phyloP scores from a whole-genome alignment of 2,329 filamentous ascomycete species.

The Polychaeton citri region DNA sequence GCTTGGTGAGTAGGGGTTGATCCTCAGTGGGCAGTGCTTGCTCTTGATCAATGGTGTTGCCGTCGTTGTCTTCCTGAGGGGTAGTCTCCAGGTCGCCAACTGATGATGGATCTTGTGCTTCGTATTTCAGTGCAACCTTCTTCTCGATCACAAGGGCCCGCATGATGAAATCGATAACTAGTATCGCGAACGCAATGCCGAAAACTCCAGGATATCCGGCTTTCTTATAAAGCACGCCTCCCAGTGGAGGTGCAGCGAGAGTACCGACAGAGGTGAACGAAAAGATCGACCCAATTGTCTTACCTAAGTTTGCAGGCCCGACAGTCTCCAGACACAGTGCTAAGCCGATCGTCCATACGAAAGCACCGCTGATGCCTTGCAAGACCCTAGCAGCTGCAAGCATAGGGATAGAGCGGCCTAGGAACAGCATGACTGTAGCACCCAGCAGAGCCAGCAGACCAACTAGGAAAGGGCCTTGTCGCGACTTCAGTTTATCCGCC shows the following conservation, averaged over 20 bases:
- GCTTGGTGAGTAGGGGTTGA: conserved; percentile 24
- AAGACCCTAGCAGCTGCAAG: conserved; percentile 41
- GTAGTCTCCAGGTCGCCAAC: conserved; percentile 7
- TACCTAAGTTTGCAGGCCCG: conserved; percentile 42
- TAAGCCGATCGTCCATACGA: conserved; percentile 48
- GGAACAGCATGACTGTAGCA: conserved; percentile 42
- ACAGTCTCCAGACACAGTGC: conserved; percentile 48
- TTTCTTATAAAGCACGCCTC: conserved; percentile 47
- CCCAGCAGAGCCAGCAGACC: conserved; percentile 40
- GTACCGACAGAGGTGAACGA: conserved; percentile 46
- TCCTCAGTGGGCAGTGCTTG: conserved; percentile 19
- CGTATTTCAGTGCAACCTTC: conserved; percentile 39
- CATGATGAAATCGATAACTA: conserved; percentile 47
- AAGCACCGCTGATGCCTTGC: conserved; percentile 44
- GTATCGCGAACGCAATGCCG: conserved; percentile 39
- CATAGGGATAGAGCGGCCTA: conserved; percentile 35
- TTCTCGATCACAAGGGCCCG: conserved; percentile 50
- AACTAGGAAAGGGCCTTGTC: conserved; percentile 44
- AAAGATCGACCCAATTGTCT: conserved; percentile 47
- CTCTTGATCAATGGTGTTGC: conserved; percentile 10
- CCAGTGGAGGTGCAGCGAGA: conserved; percentile 44
- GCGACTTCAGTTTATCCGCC: conserved; percentile 39
- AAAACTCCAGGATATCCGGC: conserved; percentile 48
- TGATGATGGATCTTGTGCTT: conserved; percentile 14
- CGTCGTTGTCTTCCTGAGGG: conserved; percentile 8